Percentiles rank a stretch among this genome's conserved stretches.
phyloP scores from a whole-genome alignment of 23 red algal species.

The Cyanidioschyzon merolae region DNA sequence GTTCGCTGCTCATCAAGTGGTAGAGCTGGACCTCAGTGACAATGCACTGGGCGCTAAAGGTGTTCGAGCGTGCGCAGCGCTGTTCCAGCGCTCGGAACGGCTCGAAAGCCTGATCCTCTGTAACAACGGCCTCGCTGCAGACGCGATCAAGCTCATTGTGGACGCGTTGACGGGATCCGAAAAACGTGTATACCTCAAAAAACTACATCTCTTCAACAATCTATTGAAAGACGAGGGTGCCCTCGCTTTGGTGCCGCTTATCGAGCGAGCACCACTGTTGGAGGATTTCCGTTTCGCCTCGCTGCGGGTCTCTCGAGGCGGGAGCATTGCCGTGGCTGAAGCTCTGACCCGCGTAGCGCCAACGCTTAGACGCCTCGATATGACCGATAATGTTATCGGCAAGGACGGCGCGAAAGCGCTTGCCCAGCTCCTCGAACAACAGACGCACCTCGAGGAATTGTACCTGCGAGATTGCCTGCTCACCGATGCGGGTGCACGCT shows the following conservation, averaged over 20 bases:
- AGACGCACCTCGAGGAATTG: slow-evolving; percentile 34
- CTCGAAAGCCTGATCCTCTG: slow-evolving; percentile 24
- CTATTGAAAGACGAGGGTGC: slow-evolving; percentile 43
- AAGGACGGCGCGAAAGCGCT: slow-evolving; percentile 25
- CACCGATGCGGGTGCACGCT: slow-evolving; percentile 35
- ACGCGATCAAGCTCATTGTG: slow-evolving; percentile 39
- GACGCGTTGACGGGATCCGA: slow-evolving; percentile 16
- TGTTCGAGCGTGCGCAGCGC: slow-evolving; percentile 29
- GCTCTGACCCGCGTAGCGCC: slow-evolving; percentile 24
- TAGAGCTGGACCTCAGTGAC: slow-evolving; percentile 47
- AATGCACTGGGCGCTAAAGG: slow-evolving; percentile 73
- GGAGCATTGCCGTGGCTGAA: slow-evolving; percentile 3
- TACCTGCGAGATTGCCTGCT: slow-evolving; percentile 41
- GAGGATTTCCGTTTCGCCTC: slow-evolving; percentile 43
- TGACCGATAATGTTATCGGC: slow-evolving; percentile 57
- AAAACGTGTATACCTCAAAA: slow-evolving; percentile 1
- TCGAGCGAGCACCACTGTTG: slow-evolving; percentile 39
- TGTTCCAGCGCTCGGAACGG: slow-evolving; percentile 20
- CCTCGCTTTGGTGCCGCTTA: slow-evolving; percentile 27
- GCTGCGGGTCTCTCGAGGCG: slow-evolving; percentile 15
- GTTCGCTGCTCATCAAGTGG: not conserved
- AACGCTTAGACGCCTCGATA: slow-evolving; percentile 35
- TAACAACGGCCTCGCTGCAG: slow-evolving; percentile 54
- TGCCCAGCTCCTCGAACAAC: slow-evolving; percentile 12
- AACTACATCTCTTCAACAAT: slow-evolving; percentile 54